Base-by-base conservation (phyloP, 352 stramenopile species). In the Albugo candida region DNA sequence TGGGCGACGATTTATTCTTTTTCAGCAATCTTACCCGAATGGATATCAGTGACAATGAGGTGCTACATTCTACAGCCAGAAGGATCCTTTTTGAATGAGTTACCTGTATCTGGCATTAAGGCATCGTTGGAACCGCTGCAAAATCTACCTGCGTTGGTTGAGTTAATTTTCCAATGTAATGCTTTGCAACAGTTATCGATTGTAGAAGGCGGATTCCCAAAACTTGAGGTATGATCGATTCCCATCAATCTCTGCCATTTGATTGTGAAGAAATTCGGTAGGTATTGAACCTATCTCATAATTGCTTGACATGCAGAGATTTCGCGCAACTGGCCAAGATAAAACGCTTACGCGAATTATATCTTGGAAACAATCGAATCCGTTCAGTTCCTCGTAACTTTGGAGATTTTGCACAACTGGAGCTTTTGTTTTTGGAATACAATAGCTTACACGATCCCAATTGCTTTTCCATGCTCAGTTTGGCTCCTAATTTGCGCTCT, bases 21-120 rank as follows among this genome's bases (percentile, higher is more conserved):
- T 88, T 85, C 38, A 75, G 63, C 4, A 85, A 70, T 42, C 62
- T 88, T 52, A 54, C 57, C 44, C 67, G 70, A 1, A 57, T 85
- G 20, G 75, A 88, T 44, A 81, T 88, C 61, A 85, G 75, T 51
- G 75, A 88, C 59, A 88, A 88, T 45, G 68, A 88, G 60, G 68
- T 81, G 40, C 19, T 46, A 2, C 5, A 27, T 41, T 18, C 13
- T 20, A 13, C 18, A 41, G 16, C 34, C 42, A 3, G 8, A 14
- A 45, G 11, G 2, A 4, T 41, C n/a, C 36, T 43, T 3, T 43
- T 19, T 43, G 17, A 24, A 3, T 19, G 17, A 24, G 38, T 43
- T 8, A 43, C 38, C 20, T 24, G 3, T 24, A 10, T 24, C 8
- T 43, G 3, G 20, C 38, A 1, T 48, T 41, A 21, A 81, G 60